Evolutionary conservation across 768 basidiomycete genomes (phyloP), one percentile per base, ranked within the genome.

Genomic region (Amanita rubescens): DNA sequence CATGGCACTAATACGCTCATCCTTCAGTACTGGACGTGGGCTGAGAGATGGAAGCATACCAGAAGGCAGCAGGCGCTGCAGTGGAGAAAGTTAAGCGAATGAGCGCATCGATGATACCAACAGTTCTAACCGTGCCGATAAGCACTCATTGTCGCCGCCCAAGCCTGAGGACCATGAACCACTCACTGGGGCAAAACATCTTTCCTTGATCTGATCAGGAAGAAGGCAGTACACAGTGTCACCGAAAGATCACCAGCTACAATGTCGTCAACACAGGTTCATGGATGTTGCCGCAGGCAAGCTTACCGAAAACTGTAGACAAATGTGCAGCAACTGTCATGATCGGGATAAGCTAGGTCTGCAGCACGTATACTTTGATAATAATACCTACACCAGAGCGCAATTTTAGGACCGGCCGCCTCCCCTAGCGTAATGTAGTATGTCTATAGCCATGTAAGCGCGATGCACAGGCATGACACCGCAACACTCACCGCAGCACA

Each of bases 31-130:
- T 2, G 5, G 25, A 42, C 8, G 19, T 15, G n/a, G 45, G 9
- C 9, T 11, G 27, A 27, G 11, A 20, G 22, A 30, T 35, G 7
- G n/a, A 47, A 35, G 19, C 25, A n/a, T 51, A 70, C 67, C 69
- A 71, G 25, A 71, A 12, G 15, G 67, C 61, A 38, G 69, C 68
- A 11, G 69, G 68, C 24, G 66, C 63, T 1, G 66, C 62, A 7
- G 66, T 65, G 45, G 64, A 60, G 41, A 67, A 69, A 1, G 67
- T 68, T 12, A 71, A 60, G 9, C 64, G 63, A 5, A 68, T 55
- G 17, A 71, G 62, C 2, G 67, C 55, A 17, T 44, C 60, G 54
- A 71, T 62, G 25, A 67, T 45, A 22, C 66, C 63, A 12, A 63
- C 59, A 5, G 67, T 66, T 45, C 65, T 64, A 20, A 38, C 8